These are phyloP conservation scores for Sanghuangporus weigelae DNA, from an alignment of 1,284 basidiomycete species.

Conservation along the genomic window DNA sequence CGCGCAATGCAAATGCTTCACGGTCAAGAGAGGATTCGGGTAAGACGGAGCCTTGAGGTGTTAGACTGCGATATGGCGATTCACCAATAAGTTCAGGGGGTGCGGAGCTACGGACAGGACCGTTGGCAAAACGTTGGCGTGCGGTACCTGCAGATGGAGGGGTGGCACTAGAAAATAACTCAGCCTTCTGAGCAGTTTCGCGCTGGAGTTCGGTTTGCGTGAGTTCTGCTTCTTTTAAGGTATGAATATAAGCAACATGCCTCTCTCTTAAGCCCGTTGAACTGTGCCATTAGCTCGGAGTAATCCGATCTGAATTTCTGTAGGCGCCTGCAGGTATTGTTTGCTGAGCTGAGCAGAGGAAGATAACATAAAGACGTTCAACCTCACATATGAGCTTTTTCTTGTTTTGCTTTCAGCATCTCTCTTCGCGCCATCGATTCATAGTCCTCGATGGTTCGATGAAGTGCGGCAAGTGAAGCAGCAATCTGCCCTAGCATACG, in stretches of 20 bases:
- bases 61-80: conserved; percentile 66
- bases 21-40: conserved; percentile 47
- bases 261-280: conserved; percentile 59
- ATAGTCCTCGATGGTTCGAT: conserved; percentile 91
- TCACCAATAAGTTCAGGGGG: conserved; percentile 51
- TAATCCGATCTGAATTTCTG: conserved; percentile 81
- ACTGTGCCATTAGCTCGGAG: conserved; percentile 61
- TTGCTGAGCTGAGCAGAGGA: background rate
- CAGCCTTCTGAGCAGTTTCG: conserved; percentile 50
- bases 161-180: conserved; percentile 38
- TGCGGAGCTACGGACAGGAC: conserved; percentile 56
- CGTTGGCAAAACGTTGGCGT: conserved; percentile 15
- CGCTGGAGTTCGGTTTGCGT: conserved; percentile 34
- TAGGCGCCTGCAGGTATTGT: conserved; percentile 53
- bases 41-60: conserved; percentile 34
- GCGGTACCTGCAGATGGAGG: conserved; percentile 7
- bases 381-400: conserved; percentile 85
- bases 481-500: conserved; percentile 81
- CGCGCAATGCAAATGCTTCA: conserved; percentile 75
- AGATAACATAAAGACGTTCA: conserved; percentile 10
- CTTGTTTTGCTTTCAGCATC: conserved; percentile 89
- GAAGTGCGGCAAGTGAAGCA: conserved; percentile 87
- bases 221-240: background rate
- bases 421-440: conserved; percentile 93
- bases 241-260: conserved; percentile 27